A percentile compares a stretch with the other conserved stretches of the same genome.
These are phyloP conservation scores for Holtermannia corniformis DNA, from an alignment of 768 basidiomycete species.

Conservation along the genomic window DNA sequence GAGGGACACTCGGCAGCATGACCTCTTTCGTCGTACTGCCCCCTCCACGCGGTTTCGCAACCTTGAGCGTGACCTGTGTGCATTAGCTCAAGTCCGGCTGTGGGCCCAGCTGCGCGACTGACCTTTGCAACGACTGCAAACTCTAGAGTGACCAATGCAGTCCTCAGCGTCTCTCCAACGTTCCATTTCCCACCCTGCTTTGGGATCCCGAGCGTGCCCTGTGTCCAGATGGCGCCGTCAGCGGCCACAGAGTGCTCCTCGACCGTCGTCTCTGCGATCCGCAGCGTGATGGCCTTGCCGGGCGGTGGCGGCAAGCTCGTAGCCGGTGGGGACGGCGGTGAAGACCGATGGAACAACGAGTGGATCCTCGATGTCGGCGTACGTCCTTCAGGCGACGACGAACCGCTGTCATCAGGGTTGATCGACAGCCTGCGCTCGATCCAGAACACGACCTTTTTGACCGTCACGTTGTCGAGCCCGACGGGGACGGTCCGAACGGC, in stretches of 20 bases:
- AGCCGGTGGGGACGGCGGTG: conserved; percentile 5
- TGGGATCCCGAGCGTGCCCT: conserved; percentile 10
- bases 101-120: background rate
- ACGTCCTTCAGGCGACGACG: background rate
- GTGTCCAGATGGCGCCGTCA: conserved; percentile 18
- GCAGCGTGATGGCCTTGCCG: conserved; percentile 2
- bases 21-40: conserved; percentile 10
- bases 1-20: conserved; percentile 13
- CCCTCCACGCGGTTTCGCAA: conserved; percentile 8
- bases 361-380: conserved; percentile 4
- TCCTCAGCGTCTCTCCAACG: conserved; percentile 23
- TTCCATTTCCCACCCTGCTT: conserved; percentile 27
- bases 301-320: background rate
- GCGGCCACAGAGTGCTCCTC: conserved; percentile 7
- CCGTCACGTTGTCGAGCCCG: conserved; percentile 11
- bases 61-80: conserved; percentile 8
- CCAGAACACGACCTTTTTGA: conserved; percentile 18
- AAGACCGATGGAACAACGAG: conserved; percentile 10
- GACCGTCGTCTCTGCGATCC: conserved; percentile 10
- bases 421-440: conserved; percentile 18
- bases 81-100: background rate
- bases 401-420: background rate
- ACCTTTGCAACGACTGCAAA: conserved; percentile 16
- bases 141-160: conserved; percentile 13
- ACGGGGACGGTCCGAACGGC: conserved; percentile 19